phyloP scores from a whole-genome alignment of 176 grass and related monocot species.

The Alopecurus myosuroides region DNA sequence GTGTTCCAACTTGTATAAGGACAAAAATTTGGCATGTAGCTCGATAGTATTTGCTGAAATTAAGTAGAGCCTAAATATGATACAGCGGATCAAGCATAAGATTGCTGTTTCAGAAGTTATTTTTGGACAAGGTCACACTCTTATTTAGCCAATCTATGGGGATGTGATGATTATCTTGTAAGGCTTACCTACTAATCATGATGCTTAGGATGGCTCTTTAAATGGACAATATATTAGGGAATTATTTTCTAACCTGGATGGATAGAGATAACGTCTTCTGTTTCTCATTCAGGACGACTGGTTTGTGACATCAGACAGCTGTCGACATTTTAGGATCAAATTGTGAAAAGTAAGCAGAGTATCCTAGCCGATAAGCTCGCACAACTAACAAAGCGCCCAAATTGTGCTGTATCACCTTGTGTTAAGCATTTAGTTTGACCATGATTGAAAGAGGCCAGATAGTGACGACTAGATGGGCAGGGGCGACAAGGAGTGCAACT shows the following conservation, averaged over 20 bases:
- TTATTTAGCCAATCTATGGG: not conserved
- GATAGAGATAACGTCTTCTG: not conserved
- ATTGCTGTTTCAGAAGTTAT: not conserved
- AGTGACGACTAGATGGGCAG: not conserved
- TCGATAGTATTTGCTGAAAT: not conserved
- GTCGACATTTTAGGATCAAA: not conserved
- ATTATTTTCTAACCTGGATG: not conserved
- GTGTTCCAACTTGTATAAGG: not conserved
- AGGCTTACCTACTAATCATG: not conserved
- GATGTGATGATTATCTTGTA: not conserved
- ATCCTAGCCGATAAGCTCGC: not conserved
- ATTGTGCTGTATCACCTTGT: not conserved
- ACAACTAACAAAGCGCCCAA: not conserved
- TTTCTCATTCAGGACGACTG: not conserved
- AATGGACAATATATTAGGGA: not conserved
- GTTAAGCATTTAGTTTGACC: not conserved
- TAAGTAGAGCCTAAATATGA: not conserved
- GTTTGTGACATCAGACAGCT: not conserved
- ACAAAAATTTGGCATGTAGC: not conserved
- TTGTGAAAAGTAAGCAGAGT: not conserved
- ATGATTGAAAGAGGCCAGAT: not conserved
- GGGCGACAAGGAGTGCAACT: not conserved
- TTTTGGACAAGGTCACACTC: not conserved
- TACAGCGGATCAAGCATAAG: not conserved
- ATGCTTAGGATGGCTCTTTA: not conserved